Base-by-base conservation (phyloP, 1,139 yeast species). In the Blastobotrys illinoisensis region DNA sequence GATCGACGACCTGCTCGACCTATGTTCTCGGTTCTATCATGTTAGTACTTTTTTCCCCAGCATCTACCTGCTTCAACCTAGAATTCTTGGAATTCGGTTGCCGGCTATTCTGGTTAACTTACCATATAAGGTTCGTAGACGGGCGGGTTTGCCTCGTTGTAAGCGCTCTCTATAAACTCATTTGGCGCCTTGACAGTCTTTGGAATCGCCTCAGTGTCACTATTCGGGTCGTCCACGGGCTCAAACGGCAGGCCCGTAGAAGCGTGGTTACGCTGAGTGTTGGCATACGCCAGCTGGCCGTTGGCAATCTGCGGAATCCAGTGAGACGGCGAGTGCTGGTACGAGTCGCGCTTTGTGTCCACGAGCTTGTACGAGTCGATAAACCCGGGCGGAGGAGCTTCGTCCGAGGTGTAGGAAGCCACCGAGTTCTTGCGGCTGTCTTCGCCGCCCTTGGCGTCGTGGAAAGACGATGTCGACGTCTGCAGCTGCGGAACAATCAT, bases 271-370 rank as follows among this genome's bases (percentile, higher is more conserved):
- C 67, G 48, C 11, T 53, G 53, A 11, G 69, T 58, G 52, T 67
- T 67, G 47, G 61, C 59, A 54, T 59, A 67, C 48, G 60, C 58
- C 46, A 67, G 57, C 45, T 64, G 63, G 44, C 69, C 71, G 24
- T 61, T 57, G 14, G 55, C 50, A 5, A 67, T 58, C 50, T 67
- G 70, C 1, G 71, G 71, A 32, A 67, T 56, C 71, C 71, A 67
- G 20, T 57, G 58, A 13, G 61, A 49, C 5, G 67, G 60, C 6
- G 60, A 46, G 48, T 56, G 53, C 24, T 48, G 54, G 26, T 61
- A 60, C 13, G 47, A 21, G 20, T 54, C 50, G 16, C 57, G 57
- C 23, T 44, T 53, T 7, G 60, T 55, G 40, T 62, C 60, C 44
- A 62, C 61, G 18, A 50, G 51, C 21, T 56, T 51, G 52, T 62